Percentiles rank a stretch among this genome's conserved stretches.
Evolutionary conservation across 169 alveolate species (phyloP).

Genomic region (Perkinsus chesapeaki): DNA sequence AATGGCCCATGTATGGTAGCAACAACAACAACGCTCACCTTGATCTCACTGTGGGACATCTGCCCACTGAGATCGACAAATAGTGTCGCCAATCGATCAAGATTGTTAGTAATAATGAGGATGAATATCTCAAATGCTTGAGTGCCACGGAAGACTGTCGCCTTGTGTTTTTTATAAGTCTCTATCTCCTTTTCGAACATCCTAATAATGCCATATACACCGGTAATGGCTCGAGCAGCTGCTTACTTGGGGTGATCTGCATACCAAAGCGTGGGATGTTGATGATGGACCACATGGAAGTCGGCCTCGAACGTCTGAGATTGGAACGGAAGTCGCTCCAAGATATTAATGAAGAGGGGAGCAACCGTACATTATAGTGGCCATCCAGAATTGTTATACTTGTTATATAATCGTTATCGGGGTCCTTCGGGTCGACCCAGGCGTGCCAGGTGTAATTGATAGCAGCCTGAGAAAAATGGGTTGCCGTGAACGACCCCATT

Average conservation of each 20-base stretch:
- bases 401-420: not conserved
- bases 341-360: not conserved
- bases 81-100: not conserved
- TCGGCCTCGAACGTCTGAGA: not conserved
- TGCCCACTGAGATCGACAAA: not conserved
- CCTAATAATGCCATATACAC: not conserved
- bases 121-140: not conserved
- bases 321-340: not conserved
- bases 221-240: not conserved
- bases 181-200: not conserved
- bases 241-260: not conserved
- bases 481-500: not conserved
- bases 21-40: not conserved
- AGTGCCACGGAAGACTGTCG: conserved; percentile 4
- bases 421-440: conserved; percentile 1
- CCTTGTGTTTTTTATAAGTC: not conserved
- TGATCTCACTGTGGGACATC: conserved; percentile 3
- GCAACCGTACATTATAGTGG: not conserved
- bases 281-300: conserved; percentile 1
- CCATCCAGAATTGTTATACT: conserved; percentile 5
- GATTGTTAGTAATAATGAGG: not conserved
- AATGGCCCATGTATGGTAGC: too few relatives aligned
- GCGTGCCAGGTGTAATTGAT: conserved; percentile 1
- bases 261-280: not conserved
- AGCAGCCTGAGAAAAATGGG: not conserved